These are phyloP conservation scores for Thalassiosira ordinaria DNA, from an alignment of 352 stramenopile genomes.

Conservation along the genomic window DNA sequence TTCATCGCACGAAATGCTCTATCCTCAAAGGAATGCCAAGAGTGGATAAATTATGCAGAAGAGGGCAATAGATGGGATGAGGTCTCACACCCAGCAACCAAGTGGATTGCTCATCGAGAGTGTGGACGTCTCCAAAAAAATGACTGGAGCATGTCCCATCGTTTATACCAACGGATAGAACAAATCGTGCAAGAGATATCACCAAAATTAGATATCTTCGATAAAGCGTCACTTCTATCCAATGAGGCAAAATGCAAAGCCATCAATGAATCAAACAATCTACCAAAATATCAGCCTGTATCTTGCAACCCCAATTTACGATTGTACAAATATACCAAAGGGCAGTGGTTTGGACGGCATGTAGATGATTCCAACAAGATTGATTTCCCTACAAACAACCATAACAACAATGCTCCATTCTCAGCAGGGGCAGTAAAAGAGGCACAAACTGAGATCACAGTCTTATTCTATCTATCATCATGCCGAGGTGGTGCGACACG, in stretches of 20 bases:
- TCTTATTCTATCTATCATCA: slow-evolving; percentile 77
- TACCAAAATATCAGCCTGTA: slow-evolving; percentile 54
- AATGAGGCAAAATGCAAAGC: slow-evolving; percentile 14
- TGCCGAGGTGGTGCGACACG: slow-evolving; percentile 73
- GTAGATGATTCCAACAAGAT: slow-evolving; percentile 68
- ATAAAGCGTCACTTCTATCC: slow-evolving; percentile 27
- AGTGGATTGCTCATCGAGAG: slow-evolving; percentile 73
- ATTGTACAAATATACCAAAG: slow-evolving; percentile 78
- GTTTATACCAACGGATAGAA: slow-evolving; percentile 65
- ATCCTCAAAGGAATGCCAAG: slow-evolving; percentile 49
- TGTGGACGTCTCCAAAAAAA: slow-evolving; percentile 60
- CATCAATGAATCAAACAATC: slow-evolving; percentile 15
- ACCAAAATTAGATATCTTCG: slow-evolving; percentile 42
- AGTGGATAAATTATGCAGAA: slow-evolving; percentile 72
- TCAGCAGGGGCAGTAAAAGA: slow-evolving; percentile 20
- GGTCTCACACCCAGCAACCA: slow-evolving; percentile 61
- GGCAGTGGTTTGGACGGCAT: slow-evolving; percentile 74
- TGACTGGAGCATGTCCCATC: slow-evolving; percentile 61
- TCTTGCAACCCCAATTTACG: slow-evolving; percentile 78
- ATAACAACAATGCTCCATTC: slow-evolving; percentile 7
- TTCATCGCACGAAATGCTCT: slow-evolving; percentile 44
- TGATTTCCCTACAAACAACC: slow-evolving; percentile 19
- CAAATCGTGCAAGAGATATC: slow-evolving; percentile 35
- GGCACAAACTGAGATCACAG: slow-evolving; percentile 71
- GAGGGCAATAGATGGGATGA: slow-evolving; percentile 42